Evolutionary conservation across 805 yeast species (phyloP).

Genomic region (Brettanomyces nanus): DNA sequence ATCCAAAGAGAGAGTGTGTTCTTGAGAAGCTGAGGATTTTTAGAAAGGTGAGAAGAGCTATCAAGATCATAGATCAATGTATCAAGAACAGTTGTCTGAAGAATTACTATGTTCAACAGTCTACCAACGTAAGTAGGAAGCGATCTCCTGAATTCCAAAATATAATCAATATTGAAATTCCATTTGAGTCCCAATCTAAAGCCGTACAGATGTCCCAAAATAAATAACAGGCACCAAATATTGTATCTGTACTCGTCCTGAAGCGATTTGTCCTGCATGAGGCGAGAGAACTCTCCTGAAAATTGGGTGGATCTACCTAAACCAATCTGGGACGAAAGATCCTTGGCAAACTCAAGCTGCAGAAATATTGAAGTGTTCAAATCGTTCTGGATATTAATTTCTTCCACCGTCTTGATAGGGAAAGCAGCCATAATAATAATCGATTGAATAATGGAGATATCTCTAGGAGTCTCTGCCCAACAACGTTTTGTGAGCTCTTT

Average conservation of each 20-base stretch:
- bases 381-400: constrained; percentile 1
- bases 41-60: background rate
- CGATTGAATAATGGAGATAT: constrained; percentile 16
- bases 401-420: constrained; percentile 13
- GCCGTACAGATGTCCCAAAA: constrained; percentile 21
- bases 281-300: constrained; percentile 8
- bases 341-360: constrained; percentile 19
- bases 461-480: constrained; percentile 1
- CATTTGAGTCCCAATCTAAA: constrained; percentile 21
- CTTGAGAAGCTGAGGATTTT: background rate
- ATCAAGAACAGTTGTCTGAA: background rate
- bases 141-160: background rate
- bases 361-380: constrained; percentile 16
- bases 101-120: constrained; percentile 1
- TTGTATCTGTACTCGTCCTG: constrained; percentile 13
- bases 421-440: constrained; percentile 20
- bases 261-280: constrained; percentile 7
- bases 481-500: constrained; percentile 7
- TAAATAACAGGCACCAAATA: constrained; percentile 21
- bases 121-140: constrained; percentile 5
- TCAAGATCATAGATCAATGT: background rate
- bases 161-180: constrained; percentile 7
- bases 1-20: background rate
- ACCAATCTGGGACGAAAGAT: constrained; percentile 16
- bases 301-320: constrained; percentile 11